phyloP scores from a whole-genome alignment of 257 asterid species.

The Petunia axillaris region DNA sequence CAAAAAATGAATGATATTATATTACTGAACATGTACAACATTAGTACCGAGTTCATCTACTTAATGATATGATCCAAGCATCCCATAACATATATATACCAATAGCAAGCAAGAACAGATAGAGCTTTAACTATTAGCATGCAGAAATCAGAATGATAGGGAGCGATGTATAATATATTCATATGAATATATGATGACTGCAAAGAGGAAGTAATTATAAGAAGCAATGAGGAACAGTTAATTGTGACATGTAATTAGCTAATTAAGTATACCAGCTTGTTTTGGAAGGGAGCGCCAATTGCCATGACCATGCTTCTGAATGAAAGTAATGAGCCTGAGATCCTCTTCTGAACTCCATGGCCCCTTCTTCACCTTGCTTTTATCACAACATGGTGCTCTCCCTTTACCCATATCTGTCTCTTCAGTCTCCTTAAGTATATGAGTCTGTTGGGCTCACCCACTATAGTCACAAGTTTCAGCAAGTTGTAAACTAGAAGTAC shows the following conservation, averaged over 20 bases:
- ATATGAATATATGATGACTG: too few relatives aligned
- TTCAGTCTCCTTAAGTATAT: background rate
- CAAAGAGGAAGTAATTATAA: too few relatives aligned
- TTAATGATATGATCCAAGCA: background rate
- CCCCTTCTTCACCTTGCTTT: conserved; percentile 64
- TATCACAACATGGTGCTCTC: conserved; percentile 79
- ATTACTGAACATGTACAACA: too few relatives aligned
- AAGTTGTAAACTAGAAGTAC: too few relatives aligned
- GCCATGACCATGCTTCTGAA: conserved; percentile 56
- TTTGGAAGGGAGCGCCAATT: conserved; percentile 85
- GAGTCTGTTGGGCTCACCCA: background rate
- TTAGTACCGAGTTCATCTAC: too few relatives aligned
- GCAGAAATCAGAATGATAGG: too few relatives aligned
- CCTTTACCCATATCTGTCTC: conserved; percentile 49
- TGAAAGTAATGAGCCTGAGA: conserved; percentile 48
- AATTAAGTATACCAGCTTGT: conserved; percentile 55
- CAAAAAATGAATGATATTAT: too few relatives aligned
- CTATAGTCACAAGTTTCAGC: background rate
- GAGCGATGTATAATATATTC: too few relatives aligned
- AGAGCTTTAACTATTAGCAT: too few relatives aligned
- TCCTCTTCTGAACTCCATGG: conserved; percentile 83
- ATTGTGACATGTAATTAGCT: too few relatives aligned
- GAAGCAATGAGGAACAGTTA: too few relatives aligned
- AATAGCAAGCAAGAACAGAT: too few relatives aligned
- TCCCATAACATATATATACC: background rate